Conservation (phyloP, 805 yeast species). For the Wickerhamomyces rabaulensis region DNA sequence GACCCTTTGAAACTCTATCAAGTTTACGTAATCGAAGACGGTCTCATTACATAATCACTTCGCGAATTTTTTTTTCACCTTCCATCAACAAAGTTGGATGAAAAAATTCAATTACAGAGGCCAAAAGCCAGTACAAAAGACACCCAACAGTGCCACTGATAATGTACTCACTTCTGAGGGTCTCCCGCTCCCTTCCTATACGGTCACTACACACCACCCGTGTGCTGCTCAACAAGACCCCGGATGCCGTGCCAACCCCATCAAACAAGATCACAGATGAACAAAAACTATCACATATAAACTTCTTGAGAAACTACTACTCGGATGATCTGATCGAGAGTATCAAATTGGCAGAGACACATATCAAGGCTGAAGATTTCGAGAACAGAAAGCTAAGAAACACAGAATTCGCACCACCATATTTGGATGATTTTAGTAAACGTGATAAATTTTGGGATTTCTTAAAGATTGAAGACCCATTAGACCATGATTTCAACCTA, state of each 20-base stretch:
- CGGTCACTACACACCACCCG: conserved; percentile 6
- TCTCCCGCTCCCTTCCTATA: neutral
- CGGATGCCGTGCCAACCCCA: neutral
- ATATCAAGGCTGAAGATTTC: conserved; percentile 62
- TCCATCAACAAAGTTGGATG: neutral
- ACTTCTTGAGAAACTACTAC: conserved; percentile 62
- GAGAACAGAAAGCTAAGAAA: conserved; percentile 33
- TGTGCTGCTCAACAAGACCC: conserved; percentile 3
- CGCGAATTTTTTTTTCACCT: neutral
- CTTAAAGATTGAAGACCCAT: conserved; percentile 43
- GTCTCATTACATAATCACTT: neutral
- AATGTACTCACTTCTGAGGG: conserved; percentile 7
- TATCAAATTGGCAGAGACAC: conserved; percentile 74
- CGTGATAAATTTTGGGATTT: conserved; percentile 76
- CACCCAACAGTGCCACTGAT: too few relatives aligned
- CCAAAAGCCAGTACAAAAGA: neutral
- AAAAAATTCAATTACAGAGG: too few relatives aligned
- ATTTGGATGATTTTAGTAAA: conserved; percentile 63
- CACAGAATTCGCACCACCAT: conserved; percentile 61
- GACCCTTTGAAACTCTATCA: too few relatives aligned
- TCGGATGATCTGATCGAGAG: conserved; percentile 77
- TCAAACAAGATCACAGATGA: conserved; percentile 7
- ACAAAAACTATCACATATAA: conserved; percentile 24
- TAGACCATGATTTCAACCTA: conserved; percentile 41
- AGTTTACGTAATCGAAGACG: too few relatives aligned